Conservation (phyloP, 139 green algal species). For the Chloropicon primus region DNA sequence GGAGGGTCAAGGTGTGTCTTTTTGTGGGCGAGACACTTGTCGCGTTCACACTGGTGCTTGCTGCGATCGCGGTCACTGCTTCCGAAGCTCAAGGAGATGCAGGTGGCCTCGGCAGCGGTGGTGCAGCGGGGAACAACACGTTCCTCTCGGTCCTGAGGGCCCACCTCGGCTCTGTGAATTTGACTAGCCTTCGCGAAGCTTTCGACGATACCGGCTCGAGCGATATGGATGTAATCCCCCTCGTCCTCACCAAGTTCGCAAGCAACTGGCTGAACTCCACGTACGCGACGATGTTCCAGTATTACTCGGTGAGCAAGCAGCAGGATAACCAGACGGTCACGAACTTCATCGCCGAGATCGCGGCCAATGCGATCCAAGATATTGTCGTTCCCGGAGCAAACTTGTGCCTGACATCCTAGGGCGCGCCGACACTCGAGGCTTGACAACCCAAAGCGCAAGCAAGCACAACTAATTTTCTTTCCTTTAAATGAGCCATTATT, state of each 20-base stretch:
- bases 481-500: slow-evolving; percentile 7
- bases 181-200: too few relatives aligned
- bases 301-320: neutral
- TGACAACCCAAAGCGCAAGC: slow-evolving; percentile 56
- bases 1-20: too few relatives aligned
- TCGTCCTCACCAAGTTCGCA: neutral
- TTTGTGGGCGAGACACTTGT: too few relatives aligned
- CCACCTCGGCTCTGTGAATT: neutral
- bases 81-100: too few relatives aligned
- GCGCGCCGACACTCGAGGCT: slow-evolving; percentile 34
- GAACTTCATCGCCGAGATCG: neutral
- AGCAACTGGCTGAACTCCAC: neutral
- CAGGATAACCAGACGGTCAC: neutral
- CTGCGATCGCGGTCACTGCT: too few relatives aligned
- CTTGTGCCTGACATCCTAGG: neutral
- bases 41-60: too few relatives aligned
- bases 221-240: neutral
- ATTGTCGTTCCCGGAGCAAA: neutral
- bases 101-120: too few relatives aligned
- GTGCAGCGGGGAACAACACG: neutral
- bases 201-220: neutral
- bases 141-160: neutral
- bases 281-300: neutral
- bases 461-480: slow-evolving; percentile 31
- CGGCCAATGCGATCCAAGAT: neutral